phyloP scores from a whole-genome alignment of 148 eudicot genomes.

The Tetragonia tetragonoides region DNA sequence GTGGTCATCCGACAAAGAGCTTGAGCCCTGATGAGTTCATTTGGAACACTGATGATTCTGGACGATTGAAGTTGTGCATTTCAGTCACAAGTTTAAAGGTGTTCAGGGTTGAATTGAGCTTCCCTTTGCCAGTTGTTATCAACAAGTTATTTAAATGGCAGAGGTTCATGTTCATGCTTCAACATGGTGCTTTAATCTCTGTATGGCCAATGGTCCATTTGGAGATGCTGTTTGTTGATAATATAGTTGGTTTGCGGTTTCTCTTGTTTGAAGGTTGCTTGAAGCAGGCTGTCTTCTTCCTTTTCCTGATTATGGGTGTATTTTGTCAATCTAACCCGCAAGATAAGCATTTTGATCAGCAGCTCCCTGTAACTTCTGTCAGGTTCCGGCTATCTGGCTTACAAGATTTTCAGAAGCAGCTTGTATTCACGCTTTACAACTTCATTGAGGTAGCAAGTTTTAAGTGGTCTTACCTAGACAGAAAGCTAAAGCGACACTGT shows the following conservation, averaged over 20 bases:
- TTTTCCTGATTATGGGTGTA: slow-evolving; percentile 50
- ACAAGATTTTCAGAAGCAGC: slow-evolving; percentile 55
- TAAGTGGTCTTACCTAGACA: slow-evolving; percentile 66
- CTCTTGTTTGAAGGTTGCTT: slow-evolving; percentile 81
- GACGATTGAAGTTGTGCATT: slow-evolving; percentile 37
- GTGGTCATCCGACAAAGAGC: slow-evolving; percentile 20
- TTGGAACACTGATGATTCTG: slow-evolving; percentile 42
- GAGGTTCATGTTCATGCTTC: slow-evolving; percentile 40
- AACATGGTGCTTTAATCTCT: slow-evolving; percentile 52
- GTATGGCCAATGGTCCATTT: slow-evolving; percentile 60
- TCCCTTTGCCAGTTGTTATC: slow-evolving; percentile 29
- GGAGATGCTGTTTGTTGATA: slow-evolving; percentile 89
- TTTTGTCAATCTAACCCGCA: slow-evolving; percentile 43
- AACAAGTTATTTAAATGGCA: slow-evolving; percentile 33
- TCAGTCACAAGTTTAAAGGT: slow-evolving; percentile 33
- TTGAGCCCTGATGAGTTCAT: slow-evolving; percentile 29
- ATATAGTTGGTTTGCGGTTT: slow-evolving; percentile 67
- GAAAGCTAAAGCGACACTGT: slow-evolving; percentile 50
- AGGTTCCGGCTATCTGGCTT: slow-evolving; percentile 51
- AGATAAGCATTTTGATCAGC: slow-evolving; percentile 33
- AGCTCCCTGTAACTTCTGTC: slow-evolving; percentile 76
- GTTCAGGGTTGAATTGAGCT: slow-evolving; percentile 34
- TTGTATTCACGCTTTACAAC: slow-evolving; percentile 53
- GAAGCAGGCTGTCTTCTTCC: slow-evolving; percentile 58
- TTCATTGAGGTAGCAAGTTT: slow-evolving; percentile 49